Base-by-base conservation (phyloP, 2,329 filamentous ascomycete genomes). In the Pseudogymnoascus sp. region DNA sequence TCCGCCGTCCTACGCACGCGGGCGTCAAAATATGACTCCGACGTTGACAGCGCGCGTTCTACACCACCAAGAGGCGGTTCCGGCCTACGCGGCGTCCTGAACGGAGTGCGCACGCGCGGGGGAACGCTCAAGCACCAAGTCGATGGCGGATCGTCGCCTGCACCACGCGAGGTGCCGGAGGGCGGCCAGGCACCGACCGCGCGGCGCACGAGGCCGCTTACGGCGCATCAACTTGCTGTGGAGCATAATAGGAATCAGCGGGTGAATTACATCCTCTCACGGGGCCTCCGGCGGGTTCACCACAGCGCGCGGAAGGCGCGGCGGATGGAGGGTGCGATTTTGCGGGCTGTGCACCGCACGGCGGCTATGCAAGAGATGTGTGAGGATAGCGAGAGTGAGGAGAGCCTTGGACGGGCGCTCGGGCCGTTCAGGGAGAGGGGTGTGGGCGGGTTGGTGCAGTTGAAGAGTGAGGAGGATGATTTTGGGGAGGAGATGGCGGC, bases 261-360 rank as follows among this genome's bases (percentile, higher is more conserved):
- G 5, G 90, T 93, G n/a, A 88, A 92, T 69, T 88, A 92, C 69
- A 90, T 91, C 60, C 82, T 94, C 14, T 87, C 91, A 67, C 84
- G 87, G n/a, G 87, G 88, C 30, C 77, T 93, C 35, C 84, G 88
- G 58, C 82, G 80, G 66, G 79, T 84, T 60, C 87, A 92, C 70
- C 83, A 86, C 70, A 79, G 79, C 62, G 82, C 85, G 11, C 84
- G 85, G 55, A 86, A 85, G 68, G 70, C 76, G 16, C 83, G 90
- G 4, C 82, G 83, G 19, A 77, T 80, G 61, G 85, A 91, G 63
- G 88, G 89, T 11, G 80, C 84, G 7, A 81, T 93, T 61, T 78
- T 87, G 67, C 81, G 88, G 42, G 84, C 88, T 0, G 85, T 86
- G 74, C 82, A 82, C 62, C 82, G 90, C 22, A 80, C 89, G 19